Percentiles rank a stretch among this genome's conserved stretches.
These are phyloP conservation scores for Desmodesmus armatus DNA, from an alignment of 139 green algal genomes.

Conservation along the genomic window DNA sequence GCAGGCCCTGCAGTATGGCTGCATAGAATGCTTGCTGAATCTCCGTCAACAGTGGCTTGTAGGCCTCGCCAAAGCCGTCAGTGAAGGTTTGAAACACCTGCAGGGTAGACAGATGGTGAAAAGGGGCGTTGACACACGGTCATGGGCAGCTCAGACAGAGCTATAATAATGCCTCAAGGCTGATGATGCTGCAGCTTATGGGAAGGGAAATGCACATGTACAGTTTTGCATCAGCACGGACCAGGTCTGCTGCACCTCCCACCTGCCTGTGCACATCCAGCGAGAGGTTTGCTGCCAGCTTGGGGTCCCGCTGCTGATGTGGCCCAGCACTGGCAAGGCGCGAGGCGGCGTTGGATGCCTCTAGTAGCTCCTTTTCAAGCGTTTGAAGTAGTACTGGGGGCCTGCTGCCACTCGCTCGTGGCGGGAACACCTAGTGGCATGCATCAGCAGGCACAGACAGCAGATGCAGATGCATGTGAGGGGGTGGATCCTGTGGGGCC, in stretches of 20 bases:
- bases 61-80: conserved; percentile 51
- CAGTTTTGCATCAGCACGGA: too few species aligned
- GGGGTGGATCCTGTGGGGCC: too few species aligned
- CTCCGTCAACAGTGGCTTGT: not conserved
- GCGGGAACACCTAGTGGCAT: conserved; percentile 17
- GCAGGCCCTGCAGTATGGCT: conserved; percentile 16
- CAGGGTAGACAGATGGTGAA: not conserved
- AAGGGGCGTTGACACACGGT: not conserved
- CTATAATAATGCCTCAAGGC: not conserved
- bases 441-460: not conserved
- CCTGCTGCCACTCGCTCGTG: conserved; percentile 35
- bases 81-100: conserved; percentile 60
- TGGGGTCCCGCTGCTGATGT: conserved; percentile 48
- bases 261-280: conserved; percentile 62
- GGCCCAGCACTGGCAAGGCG: conserved; percentile 49
- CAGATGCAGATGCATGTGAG: too few species aligned
- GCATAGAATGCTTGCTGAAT: conserved; percentile 4
- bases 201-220: not conserved
- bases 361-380: conserved; percentile 59
- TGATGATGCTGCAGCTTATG: not conserved
- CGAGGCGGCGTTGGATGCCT: conserved; percentile 34
- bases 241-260: not conserved
- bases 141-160: not conserved
- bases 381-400: conserved; percentile 61
- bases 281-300: conserved; percentile 60